Percentiles rank a stretch among this genome's conserved stretches.
These are phyloP conservation scores for Blechomonas ayalai DNA, from an alignment of 208 protist genomes.

Conservation along the genomic window DNA sequence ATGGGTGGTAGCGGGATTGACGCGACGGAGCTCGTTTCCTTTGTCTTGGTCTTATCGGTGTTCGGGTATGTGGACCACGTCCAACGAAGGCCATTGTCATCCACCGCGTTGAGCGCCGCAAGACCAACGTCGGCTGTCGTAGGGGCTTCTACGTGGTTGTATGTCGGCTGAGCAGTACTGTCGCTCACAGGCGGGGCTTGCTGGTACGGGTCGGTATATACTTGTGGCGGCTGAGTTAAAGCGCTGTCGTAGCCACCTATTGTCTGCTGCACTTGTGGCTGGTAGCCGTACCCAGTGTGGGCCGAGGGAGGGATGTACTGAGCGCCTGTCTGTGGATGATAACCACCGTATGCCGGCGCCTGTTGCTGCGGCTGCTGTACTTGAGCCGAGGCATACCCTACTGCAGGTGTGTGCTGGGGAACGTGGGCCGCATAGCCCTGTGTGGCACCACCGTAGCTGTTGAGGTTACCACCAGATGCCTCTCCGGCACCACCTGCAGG, in stretches of 20 bases:
- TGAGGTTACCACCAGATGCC: no score
- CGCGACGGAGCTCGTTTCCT: slow-evolving; percentile 22
- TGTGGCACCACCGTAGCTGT: no score
- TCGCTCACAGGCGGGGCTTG: neutral
- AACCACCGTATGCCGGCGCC: slow-evolving; percentile 7
- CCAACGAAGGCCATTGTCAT: slow-evolving; percentile 79
- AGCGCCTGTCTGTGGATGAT: neutral
- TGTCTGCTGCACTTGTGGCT: slow-evolving; percentile 11
- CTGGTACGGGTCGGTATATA: slow-evolving; percentile 3
- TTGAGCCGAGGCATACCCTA: no score
- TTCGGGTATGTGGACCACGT: slow-evolving; percentile 85
- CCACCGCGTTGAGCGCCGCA: slow-evolving; percentile 28
- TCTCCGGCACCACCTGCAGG: no score
- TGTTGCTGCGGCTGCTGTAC: slow-evolving; percentile 13
- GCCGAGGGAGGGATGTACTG: neutral
- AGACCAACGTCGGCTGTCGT: slow-evolving; percentile 12
- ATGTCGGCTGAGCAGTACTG: neutral
- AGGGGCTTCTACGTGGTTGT: neutral
- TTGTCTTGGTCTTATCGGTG: slow-evolving; percentile 24
- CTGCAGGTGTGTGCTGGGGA: no score
- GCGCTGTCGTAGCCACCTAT: neutral
- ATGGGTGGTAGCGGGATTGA: slow-evolving; percentile 61
- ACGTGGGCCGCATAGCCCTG: no score
- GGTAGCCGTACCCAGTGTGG: slow-evolving; percentile 1
- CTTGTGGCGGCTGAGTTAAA: slow-evolving; percentile 1